A percentile compares a stretch with the other conserved stretches of the same genome.
Evolutionary conservation across 768 basidiomycete species (phyloP).

Genomic region (Podaxis sp.): DNA sequence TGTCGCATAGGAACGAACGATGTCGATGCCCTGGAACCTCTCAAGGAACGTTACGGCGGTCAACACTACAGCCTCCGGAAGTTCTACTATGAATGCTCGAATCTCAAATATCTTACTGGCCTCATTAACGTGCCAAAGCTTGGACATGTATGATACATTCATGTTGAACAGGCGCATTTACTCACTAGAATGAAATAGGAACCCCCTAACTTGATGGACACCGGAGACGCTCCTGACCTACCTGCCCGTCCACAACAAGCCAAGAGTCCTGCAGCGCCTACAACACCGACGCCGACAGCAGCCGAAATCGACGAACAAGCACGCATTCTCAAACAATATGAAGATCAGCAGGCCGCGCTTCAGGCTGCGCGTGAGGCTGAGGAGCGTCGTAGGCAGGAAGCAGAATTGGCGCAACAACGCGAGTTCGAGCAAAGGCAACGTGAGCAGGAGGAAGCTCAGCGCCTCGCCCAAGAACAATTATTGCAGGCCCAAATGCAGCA

Average conservation of each 20-base stretch:
- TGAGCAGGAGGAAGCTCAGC: constrained; percentile 85
- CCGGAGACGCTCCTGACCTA: constrained; percentile 79
- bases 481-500: constrained; percentile 82
- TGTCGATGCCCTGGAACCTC: constrained; percentile 83
- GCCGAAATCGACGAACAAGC: constrained; percentile 86
- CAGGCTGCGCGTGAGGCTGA: constrained; percentile 78
- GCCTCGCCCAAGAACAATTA: constrained; percentile 86
- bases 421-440: constrained; percentile 90
- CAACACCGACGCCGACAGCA: constrained; percentile 66
- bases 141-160: constrained; percentile 60
- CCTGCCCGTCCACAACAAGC: constrained; percentile 74
- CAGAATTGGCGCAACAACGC: constrained; percentile 73
- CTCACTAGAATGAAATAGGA: constrained; percentile 50
- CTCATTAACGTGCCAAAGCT: constrained; percentile 98
- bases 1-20: constrained; percentile 76
- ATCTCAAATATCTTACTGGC: constrained; percentile 95
- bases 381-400: constrained; percentile 74
- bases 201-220: constrained; percentile 91
- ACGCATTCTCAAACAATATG: constrained; percentile 93
- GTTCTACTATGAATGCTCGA: constrained; percentile 99
- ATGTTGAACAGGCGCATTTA: neutral
- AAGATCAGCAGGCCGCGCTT: constrained; percentile 91
- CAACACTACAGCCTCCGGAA: constrained; percentile 94
- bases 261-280: constrained; percentile 60
- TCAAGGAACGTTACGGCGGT: constrained; percentile 81